Base-by-base conservation (phyloP, 306 rosid genomes). In the Oxytropis ochrocephala region DNA sequence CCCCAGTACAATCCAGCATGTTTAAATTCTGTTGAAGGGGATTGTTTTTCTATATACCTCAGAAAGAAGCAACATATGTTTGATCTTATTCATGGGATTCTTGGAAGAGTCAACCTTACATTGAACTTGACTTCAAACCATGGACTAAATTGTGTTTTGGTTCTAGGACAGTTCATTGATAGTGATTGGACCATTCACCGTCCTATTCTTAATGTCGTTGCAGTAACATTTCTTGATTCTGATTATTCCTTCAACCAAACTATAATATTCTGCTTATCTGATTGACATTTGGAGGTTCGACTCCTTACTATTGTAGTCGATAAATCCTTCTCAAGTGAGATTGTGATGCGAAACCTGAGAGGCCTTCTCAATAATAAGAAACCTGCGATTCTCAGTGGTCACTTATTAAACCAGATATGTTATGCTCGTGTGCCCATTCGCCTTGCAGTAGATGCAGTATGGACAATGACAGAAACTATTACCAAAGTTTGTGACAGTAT, bases 161-260 rank as follows among this genome's bases (percentile, higher is more conserved):
- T 93, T 47, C 88, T 81, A 36, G 98, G 97, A 16, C 94, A 93
- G 78, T 93, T 93, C 77, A 73, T 93, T 68, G 98, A 93, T 75
- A 75, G 70, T 39, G 84, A 84, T 73, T 85, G 97, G 96, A 90
- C 84, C 79, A 12, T 85, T 14, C 93, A 90, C 75, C 79, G 81
- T 38, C 91, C 81, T 63, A 76, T 93, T 51, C 92, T 93, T 32
- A 89, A 86, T 78, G 96, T 90, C 50, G 76, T 84, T 53, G 79
- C 57, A 75, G 80, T 84, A 62, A 85, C 89, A 11, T 93, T 83
- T 71, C 85, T 84, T 46, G 84, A 85, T 78, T 83, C 81, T 47
- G 84, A 80, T 38, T 84, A 85, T 77, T 79, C 89, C 21, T 61
- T 86, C 13, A 78, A 63, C 77, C 90, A 86, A 67, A 80, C 89